Base-by-base conservation (phyloP, 2,329 filamentous ascomycete genomes). In the Pseudogymnoascus sp. region DNA sequence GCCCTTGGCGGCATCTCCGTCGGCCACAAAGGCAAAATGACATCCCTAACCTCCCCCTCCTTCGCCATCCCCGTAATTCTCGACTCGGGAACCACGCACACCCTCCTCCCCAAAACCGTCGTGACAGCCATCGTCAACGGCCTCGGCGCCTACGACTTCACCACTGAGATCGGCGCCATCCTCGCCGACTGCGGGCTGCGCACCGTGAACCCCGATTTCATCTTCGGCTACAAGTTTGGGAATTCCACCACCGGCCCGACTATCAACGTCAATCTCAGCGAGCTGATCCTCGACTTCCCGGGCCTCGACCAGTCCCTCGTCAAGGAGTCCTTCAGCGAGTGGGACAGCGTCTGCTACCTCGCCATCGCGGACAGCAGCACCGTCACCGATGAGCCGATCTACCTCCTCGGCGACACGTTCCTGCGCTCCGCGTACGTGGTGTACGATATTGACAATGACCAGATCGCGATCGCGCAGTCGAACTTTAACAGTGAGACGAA, bases 81-180 rank as follows among this genome's bases (percentile, higher is more conserved):
- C 36, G 89, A 93, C 74, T 90, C 87, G 0, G 89, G 89, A 38
- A 89, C 86, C n/a, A 89, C 86, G 2, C 78, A 90, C 65, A 87
- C 82, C 67, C 90, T 89, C 70, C 76, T 92, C 0, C 89, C 89
- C 1, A 78, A 83, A 64, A 79, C 84, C 61, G 74, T 91, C 50
- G 82, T 82, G 2, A 67, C 74, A 7, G 73, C 81, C 65, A 75
- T 85, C 10, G 84, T 82, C 80, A 70, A 75, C 9, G 83, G 85
- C 67, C 80, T 82, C 4, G 83, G 83, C 36, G 84, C 81, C 4
- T 65, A 75, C 9, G 83, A 80, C 38, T 78, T 80, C 69, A 74
- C 76, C 15, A 21, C 64, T 0, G 67, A 74, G 0, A 68, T 75
- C 9, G 73, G 74, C 1, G 63, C 76, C 8, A 72, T 77, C n/a